Base-by-base conservation (phyloP, 2,329 filamentous ascomycete genomes). In the Arthrobotrys sinensis region DNA sequence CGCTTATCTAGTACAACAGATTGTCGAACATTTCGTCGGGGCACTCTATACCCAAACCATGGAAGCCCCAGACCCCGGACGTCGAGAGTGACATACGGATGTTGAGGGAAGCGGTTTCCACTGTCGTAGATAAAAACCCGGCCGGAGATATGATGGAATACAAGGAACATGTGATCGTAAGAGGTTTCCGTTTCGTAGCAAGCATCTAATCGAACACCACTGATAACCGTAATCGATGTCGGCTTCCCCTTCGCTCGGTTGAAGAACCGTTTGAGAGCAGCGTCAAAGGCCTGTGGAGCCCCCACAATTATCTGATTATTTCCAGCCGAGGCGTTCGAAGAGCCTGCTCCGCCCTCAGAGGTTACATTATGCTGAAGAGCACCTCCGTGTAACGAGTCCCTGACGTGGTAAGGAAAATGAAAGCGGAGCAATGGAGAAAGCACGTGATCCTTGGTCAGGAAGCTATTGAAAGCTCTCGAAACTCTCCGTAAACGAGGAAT, bases 91-190 rank as follows among this genome's bases (percentile, higher is more conserved):
- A 78, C 67, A 46, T 63, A 78, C 1, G 75, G 36, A 6, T 36
- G 24, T n/a, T 72, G 12, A 6, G 75, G 75, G 46, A 78, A 78
- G 1, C 75, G 67, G 53, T 78, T 78, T 21, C 75, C 75, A 38
- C 75, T 78, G 46, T 78, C 75, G 46, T 78, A 78, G 52, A 78
- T 78, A 52, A 78, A 78, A 4, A 78, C 75, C 24, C 46, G 53
- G 16, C 75, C 75, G 10, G 62, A 72, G n/a, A 62, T 52, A 50
- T 78, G 75, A 45, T 78, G 75, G 67, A 78, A 78, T 12, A 78
- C 75, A 10, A 78, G 67, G 43, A 78, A 78, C 75, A 78, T 78
- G 38, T 78, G 75, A 57, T 78, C 75, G 45, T 78, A 78, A 16
- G 75, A 78, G 11, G 75, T 78, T 64, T 78, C 75, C 24, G 75